Evolutionary conservation across 1,284 basidiomycete genomes (phyloP).

Genomic region (Volvariella surrecta): DNA sequence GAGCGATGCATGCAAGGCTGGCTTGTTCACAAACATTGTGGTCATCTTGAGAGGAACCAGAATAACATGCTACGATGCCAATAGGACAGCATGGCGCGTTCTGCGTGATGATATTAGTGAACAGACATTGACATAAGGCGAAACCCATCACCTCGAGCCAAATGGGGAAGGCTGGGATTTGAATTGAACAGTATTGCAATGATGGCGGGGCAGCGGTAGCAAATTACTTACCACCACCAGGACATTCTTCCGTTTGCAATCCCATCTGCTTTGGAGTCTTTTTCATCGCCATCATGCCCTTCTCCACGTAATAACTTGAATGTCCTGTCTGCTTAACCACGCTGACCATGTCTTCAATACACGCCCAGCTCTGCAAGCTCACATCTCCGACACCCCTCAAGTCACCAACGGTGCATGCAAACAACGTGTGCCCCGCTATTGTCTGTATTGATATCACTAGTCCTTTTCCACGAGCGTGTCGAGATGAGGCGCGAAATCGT

Average conservation of each 20-base stretch:
- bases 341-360: constrained; percentile 68
- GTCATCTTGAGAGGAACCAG: constrained; percentile 74
- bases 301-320: constrained; percentile 76
- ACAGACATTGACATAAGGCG: constrained; percentile 3
- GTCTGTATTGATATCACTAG: constrained; percentile 71
- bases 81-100: constrained; percentile 78
- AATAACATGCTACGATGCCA: constrained; percentile 70
- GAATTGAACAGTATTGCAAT: constrained; percentile 4
- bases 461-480: constrained; percentile 69
- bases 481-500: constrained; percentile 63
- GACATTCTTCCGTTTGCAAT: constrained; percentile 36
- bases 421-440: constrained; percentile 68
- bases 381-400: constrained; percentile 65
- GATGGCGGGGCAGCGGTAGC: constrained; percentile 4
- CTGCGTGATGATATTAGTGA: constrained; percentile 25
- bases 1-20: background rate
- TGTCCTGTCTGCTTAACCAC: constrained; percentile 76
- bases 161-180: constrained; percentile 61
- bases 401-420: constrained; percentile 76
- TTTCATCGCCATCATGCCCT: constrained; percentile 74
- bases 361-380: constrained; percentile 70
- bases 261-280: constrained; percentile 65
- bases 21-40: constrained; percentile 33
- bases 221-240: constrained; percentile 57
- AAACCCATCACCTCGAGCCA: constrained; percentile 59